Conservation (phyloP, 176 grass and related monocot genomes). For the Oryza longistaminata region DNA sequence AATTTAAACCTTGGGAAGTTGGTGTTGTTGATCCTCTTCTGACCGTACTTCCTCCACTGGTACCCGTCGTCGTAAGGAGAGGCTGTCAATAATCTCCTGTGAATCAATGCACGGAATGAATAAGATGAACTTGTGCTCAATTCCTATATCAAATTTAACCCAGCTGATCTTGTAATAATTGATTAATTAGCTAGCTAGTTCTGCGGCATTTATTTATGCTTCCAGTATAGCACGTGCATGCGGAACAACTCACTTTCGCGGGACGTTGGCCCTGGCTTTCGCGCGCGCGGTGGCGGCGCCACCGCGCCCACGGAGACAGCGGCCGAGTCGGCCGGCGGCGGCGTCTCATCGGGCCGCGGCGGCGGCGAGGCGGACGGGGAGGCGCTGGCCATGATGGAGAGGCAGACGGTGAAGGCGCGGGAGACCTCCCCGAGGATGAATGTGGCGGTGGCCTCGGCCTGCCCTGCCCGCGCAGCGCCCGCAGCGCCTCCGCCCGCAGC, state of each 20-base stretch:
- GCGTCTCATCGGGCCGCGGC: neutral
- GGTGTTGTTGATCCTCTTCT: slow-evolving; percentile 54
- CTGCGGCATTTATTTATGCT: neutral
- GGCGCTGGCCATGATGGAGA: slow-evolving; percentile 35
- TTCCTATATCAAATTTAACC: neutral
- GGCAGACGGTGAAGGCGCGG: slow-evolving; percentile 49
- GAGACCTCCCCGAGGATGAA: slow-evolving; percentile 52
- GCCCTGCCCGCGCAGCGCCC: slow-evolving; percentile 41
- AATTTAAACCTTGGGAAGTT: slow-evolving; percentile 52
- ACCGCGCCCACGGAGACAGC: neutral
- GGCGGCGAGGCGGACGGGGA: neutral
- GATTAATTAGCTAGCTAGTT: neutral
- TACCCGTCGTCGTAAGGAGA: slow-evolving; percentile 52
- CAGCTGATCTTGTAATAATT: neutral
- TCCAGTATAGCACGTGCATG: neutral
- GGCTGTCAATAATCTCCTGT: slow-evolving; percentile 31
- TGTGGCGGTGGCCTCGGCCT: slow-evolving; percentile 51
- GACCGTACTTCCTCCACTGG: slow-evolving; percentile 74
- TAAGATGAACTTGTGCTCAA: neutral
- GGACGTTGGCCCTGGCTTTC: slow-evolving; percentile 36
- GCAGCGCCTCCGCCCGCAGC: slow-evolving; percentile 35
- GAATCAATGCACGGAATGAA: neutral
- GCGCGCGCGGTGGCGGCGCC: neutral
- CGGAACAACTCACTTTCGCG: slow-evolving; percentile 34
- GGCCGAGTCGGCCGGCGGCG: neutral